phyloP scores from a whole-genome alignment of 352 stramenopile genomes.

The Globisporangium splendens region DNA sequence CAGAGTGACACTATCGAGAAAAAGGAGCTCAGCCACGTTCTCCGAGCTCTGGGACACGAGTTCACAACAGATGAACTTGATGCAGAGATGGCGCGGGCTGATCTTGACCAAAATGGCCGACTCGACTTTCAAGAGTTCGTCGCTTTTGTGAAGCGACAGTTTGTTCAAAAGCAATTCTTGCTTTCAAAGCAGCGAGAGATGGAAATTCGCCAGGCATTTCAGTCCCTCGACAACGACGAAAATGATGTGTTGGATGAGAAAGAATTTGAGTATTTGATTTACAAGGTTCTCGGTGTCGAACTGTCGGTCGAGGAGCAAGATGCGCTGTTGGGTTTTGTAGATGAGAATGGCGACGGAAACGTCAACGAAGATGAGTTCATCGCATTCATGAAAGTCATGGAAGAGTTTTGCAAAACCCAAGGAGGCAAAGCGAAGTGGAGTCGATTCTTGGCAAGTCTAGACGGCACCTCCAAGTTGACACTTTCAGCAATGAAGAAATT shows the following conservation, averaged over 20 bases:
- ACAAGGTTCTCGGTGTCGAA: conserved; percentile 71
- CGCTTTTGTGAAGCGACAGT: conserved; percentile 59
- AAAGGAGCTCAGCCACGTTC: conserved; percentile 55
- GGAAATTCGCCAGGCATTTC: conserved; percentile 71
- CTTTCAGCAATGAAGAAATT: conserved; percentile 80
- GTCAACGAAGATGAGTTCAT: conserved; percentile 76
- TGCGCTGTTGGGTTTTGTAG: conserved; percentile 65
- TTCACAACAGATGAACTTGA: conserved; percentile 64
- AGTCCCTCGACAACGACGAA: conserved; percentile 61
- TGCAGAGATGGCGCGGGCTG: conserved; percentile 47
- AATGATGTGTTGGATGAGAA: conserved; percentile 64
- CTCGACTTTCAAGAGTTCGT: conserved; percentile 79
- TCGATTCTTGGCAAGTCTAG: conserved; percentile 35
- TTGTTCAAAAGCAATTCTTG: conserved; percentile 51
- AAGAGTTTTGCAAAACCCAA: conserved; percentile 40
- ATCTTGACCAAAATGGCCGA: conserved; percentile 61
- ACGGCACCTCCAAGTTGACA: conserved; percentile 40
- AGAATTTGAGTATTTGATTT: conserved; percentile 75
- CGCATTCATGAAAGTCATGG: conserved; percentile 66
- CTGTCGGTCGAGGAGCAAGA: conserved; percentile 71
- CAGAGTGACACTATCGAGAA: conserved; percentile 71
- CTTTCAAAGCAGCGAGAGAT: conserved; percentile 61
- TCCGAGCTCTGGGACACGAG: conserved; percentile 68
- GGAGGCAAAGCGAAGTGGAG: conserved; percentile 30
- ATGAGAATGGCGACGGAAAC: conserved; percentile 52